phyloP scores from a whole-genome alignment of 2,329 filamentous ascomycete species.

The Colletotrichum viniferum region DNA sequence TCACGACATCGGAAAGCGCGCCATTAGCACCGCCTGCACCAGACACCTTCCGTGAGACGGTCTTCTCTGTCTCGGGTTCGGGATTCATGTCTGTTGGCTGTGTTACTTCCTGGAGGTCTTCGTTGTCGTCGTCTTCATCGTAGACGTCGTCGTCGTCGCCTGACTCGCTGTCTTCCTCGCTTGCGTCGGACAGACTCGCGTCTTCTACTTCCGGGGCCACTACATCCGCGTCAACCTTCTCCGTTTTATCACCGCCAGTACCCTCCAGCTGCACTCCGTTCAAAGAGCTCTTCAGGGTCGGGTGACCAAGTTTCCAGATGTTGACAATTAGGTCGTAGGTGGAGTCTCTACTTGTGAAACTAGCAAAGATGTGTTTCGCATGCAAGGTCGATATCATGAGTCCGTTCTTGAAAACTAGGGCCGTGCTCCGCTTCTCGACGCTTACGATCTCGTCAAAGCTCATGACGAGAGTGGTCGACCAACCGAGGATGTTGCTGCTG shows the following conservation, averaged over 20 bases:
- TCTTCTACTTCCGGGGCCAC: slow-evolving; percentile 36
- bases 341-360: slow-evolving; percentile 90
- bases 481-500: slow-evolving; percentile 97
- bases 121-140: slow-evolving; percentile 79
- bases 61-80: slow-evolving; percentile 65
- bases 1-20: slow-evolving; percentile 50
- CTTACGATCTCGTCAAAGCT: slow-evolving; percentile 98
- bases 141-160: slow-evolving; percentile 74
- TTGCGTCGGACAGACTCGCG: slow-evolving; percentile 57
- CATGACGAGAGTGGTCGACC: slow-evolving; percentile 97
- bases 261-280: slow-evolving; percentile 87
- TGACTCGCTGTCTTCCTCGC: slow-evolving; percentile 64
- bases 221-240: slow-evolving; percentile 67
- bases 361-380: slow-evolving; percentile 94
- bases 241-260: slow-evolving; percentile 87
- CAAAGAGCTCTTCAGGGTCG: slow-evolving; percentile 85
- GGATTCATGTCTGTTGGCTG: slow-evolving; percentile 43
- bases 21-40: slow-evolving; percentile 52
- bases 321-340: slow-evolving; percentile 97
- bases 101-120: slow-evolving; percentile 53
- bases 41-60: slow-evolving; percentile 75
- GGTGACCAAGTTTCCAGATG: slow-evolving; percentile 97
- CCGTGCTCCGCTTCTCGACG: slow-evolving; percentile 95
- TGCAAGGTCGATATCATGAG: slow-evolving; percentile 96
- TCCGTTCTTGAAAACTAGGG: slow-evolving; percentile 94